These are phyloP conservation scores for Coemansia sp. DNA, from an alignment of 192 early-diverging fungal genomes.

Conservation along the genomic window DNA sequence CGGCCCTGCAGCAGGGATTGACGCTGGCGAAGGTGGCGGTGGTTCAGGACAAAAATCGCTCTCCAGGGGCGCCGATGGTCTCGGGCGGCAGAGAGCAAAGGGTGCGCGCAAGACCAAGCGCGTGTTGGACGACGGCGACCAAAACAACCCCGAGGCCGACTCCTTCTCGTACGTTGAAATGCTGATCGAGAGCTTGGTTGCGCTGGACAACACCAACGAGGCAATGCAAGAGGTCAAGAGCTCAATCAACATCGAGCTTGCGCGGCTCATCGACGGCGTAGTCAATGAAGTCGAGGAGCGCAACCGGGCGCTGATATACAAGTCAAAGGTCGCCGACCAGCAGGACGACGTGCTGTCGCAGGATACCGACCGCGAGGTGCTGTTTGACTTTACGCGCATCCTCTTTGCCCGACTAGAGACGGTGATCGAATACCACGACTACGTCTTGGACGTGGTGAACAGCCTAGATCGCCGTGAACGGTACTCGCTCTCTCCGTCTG, in stretches of 20 bases:
- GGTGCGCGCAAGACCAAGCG: conserved; percentile 55
- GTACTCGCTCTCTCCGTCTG: conserved; percentile 26
- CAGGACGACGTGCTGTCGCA: conserved; percentile 48
- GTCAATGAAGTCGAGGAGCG: conserved; percentile 76
- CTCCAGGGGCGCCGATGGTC: not conserved
- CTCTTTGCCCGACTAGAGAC: conserved; percentile 77
- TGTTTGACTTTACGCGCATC: conserved; percentile 76
- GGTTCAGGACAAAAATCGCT: not conserved
- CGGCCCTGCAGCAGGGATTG: not conserved
- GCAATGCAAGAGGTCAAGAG: conserved; percentile 67
- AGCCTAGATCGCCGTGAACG: conserved; percentile 55
- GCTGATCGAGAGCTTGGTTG: conserved; percentile 68
- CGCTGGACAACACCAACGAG: conserved; percentile 51
- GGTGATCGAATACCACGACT: conserved; percentile 74
- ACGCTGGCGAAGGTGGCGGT: not conserved
- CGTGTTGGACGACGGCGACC: conserved; percentile 22
- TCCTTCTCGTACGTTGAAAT: conserved; percentile 80
- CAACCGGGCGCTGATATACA: conserved; percentile 51
- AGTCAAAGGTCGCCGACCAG: conserved; percentile 36
- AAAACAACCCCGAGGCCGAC: conserved; percentile 75
- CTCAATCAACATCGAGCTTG: conserved; percentile 69
- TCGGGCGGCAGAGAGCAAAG: conserved; percentile 14
- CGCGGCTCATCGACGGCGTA: conserved; percentile 73
- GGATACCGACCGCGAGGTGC: conserved; percentile 67
- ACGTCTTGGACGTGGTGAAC: conserved; percentile 65